Conservation (phyloP, 2,329 filamentous ascomycete species). For the Aureobasidium namibiae region DNA sequence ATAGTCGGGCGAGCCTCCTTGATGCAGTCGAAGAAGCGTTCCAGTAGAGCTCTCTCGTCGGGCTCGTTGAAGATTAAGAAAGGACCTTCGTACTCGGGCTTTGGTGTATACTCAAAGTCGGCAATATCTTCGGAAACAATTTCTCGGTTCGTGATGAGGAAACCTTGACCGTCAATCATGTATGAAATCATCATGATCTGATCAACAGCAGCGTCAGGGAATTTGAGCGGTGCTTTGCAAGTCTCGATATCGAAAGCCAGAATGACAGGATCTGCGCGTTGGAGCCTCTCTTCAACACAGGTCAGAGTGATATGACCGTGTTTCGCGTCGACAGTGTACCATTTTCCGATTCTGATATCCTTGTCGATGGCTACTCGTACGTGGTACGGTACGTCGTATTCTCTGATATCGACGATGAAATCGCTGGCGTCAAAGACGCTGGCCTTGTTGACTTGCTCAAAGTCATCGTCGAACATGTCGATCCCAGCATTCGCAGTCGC, state of each 20-base stretch:
- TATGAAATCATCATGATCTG: conserved; percentile 99
- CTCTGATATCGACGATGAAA: conserved; percentile 95
- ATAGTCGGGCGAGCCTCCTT: conserved; percentile 92
- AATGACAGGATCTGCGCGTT: conserved; percentile 91
- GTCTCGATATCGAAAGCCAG: conserved; percentile 99
- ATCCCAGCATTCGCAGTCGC: conserved; percentile 77
- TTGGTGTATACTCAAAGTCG: conserved; percentile 97
- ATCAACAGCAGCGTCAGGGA: conserved; percentile 87
- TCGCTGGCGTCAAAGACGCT: conserved; percentile 79
- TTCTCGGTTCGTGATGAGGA: conserved; percentile 94
- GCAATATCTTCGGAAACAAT: conserved; percentile 96
- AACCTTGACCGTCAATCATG: conserved; percentile 98
- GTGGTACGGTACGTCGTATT: conserved; percentile 99
- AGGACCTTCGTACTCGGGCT: conserved; percentile 85
- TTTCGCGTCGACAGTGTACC: conserved; percentile 93
- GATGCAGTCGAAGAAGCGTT: conserved; percentile 90
- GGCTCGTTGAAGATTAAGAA: conserved; percentile 99
- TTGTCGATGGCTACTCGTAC: conserved; percentile 92
- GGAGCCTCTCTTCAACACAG: conserved; percentile 78
- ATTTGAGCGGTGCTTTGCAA: conserved; percentile 89
- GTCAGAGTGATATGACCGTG: conserved; percentile 78
- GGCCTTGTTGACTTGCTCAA: conserved; percentile 58
- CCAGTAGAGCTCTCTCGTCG: conserved; percentile 77
- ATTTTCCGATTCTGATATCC: conserved; percentile 94
- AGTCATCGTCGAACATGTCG: conserved; percentile 86